phyloP scores from a whole-genome alignment of 83 land plant genomes.

The Thuja plicata region DNA sequence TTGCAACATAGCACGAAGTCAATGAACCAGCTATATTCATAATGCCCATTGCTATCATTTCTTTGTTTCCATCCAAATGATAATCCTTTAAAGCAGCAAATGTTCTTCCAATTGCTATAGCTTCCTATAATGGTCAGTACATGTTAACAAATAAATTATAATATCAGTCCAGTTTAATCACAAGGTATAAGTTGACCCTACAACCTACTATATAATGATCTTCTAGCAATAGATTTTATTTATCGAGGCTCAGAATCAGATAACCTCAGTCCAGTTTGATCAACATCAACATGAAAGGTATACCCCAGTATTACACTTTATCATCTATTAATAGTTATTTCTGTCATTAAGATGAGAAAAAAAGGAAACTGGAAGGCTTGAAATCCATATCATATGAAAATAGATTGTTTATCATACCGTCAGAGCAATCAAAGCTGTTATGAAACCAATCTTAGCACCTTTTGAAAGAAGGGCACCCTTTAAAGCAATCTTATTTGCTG shows the following conservation, averaged over 20 bases:
- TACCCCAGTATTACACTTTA: no score
- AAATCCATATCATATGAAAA: neutral
- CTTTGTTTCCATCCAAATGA: slow-evolving; percentile 93
- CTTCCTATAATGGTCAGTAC: slow-evolving; percentile 55
- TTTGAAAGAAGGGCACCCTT: slow-evolving; percentile 48
- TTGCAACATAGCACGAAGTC: slow-evolving; percentile 85
- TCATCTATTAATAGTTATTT: no score
- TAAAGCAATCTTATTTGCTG: slow-evolving; percentile 56
- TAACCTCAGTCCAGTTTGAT: no score
- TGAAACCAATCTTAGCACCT: slow-evolving; percentile 61
- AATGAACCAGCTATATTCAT: slow-evolving; percentile 79
- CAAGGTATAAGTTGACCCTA: neutral
- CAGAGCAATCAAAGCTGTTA: slow-evolving; percentile 69
- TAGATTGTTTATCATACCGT: slow-evolving; percentile 42
- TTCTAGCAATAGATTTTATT: neutral
- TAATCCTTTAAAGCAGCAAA: slow-evolving; percentile 91
- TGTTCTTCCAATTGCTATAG: slow-evolving; percentile 87
- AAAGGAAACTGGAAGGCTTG: no score
- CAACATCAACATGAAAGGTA: neutral
- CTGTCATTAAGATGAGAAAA: no score
- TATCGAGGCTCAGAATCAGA: neutral
- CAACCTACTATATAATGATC: neutral
- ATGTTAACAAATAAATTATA: neutral
- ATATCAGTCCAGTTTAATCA: neutral
- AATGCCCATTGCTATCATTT: slow-evolving; percentile 88